Base-by-base conservation (phyloP, 495 filamentous ascomycete species). In the Aspergillus homomorphus region DNA sequence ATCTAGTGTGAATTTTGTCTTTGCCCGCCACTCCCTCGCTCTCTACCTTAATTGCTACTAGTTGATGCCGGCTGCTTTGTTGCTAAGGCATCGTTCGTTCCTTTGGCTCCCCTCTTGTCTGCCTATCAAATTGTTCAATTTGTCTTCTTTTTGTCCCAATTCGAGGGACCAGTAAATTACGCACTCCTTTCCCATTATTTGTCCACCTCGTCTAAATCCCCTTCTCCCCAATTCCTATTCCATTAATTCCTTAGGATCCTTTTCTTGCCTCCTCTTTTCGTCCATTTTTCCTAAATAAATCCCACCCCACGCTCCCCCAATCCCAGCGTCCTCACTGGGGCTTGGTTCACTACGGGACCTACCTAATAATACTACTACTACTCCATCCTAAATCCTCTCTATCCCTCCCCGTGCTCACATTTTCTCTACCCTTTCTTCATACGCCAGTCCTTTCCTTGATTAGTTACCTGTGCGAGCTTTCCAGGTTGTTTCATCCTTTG, bases 21-120 rank as follows among this genome's bases (percentile, higher is more conserved):
- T 28, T 46, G 41, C 54, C 51, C 45, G n/a, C 51, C 44, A 21
- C 26, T 16, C 52, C 41, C 23, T 26, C 28, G 14, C 41, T 9
- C 22, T 10, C 22, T 16, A 14, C 20, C 0, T 23, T 24, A 12
- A 7, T 56, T 26, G 43, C 44, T 56, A 42, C 33, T 57, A 45
- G 23, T 52, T 65, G 59, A 62, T 65, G 58, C 58, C 56, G 2
- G 48, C 30, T 53, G 62, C 62, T 58, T 64, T 45, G 62, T 64
- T 58, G 62, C 62, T 60, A 54, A 62, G 62, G 56, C 53, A 59
- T 62, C 59, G 62, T 65, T 62, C 62, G 58, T 55, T 64, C 62
- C 59, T 65, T 65, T 52, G 22, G 53, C 51, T 24, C 30, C 28
- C 16, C 45, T 33, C 20, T 45, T 33, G 14, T 50, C 53, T 28